These are phyloP conservation scores for Fomitopsis schrenkii DNA, from an alignment of 1,284 basidiomycete genomes.

Conservation along the genomic window DNA sequence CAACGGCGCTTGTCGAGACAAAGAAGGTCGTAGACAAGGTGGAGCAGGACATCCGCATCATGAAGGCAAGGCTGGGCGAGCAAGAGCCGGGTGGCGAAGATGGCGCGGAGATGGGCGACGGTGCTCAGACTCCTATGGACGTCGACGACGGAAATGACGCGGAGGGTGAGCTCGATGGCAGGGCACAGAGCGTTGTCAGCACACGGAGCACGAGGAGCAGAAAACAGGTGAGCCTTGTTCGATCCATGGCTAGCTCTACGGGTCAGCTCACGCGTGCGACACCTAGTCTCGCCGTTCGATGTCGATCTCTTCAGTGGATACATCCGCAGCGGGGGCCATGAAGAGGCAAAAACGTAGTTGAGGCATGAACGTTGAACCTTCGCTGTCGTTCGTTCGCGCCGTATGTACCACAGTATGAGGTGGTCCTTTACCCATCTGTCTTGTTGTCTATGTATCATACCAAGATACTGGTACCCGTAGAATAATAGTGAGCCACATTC, in stretches of 20 bases:
- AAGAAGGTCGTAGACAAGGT: slow-evolving; percentile 86
- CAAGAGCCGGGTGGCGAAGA: slow-evolving; percentile 40
- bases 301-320: slow-evolving; percentile 27
- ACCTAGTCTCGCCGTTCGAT: slow-evolving; percentile 50
- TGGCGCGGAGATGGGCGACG: slow-evolving; percentile 14
- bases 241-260: neutral
- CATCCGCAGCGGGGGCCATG: slow-evolving; percentile 15
- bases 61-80: slow-evolving; percentile 64
- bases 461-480: no score
- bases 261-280: neutral
- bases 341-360: slow-evolving; percentile 21
- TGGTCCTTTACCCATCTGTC: no score
- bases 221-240: slow-evolving; percentile 45
- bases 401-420: no score
- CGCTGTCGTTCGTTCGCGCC: no score
- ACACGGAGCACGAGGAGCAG: slow-evolving; percentile 52
- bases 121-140: slow-evolving; percentile 26
- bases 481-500: neutral
- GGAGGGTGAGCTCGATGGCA: slow-evolving; percentile 38
- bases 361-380: neutral
- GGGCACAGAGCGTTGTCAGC: slow-evolving; percentile 65
- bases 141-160: slow-evolving; percentile 34
- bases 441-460: no score
- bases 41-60: slow-evolving; percentile 76
- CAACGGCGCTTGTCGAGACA: slow-evolving; percentile 74